A percentile compares a stretch with the other conserved stretches of the same genome.
phyloP scores from a whole-genome alignment of 352 stramenopile species.

The Pythium phragmitis region DNA sequence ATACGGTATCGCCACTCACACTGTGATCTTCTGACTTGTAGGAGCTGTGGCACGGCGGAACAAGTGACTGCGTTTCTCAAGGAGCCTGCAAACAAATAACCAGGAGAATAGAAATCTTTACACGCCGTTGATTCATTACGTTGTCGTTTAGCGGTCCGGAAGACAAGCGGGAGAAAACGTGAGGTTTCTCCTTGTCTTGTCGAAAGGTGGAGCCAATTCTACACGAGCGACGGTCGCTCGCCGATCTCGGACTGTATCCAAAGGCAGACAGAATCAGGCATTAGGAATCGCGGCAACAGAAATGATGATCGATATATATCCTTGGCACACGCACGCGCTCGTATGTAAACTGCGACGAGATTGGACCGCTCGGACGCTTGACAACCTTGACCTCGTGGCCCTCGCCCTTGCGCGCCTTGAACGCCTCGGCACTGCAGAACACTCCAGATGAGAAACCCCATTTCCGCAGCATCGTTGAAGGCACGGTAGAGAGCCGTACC shows the following conservation, averaged over 20 bases:
- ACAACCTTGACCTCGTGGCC: constrained; percentile 39
- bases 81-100: not conserved
- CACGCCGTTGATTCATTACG: constrained; percentile 23
- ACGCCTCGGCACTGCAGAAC: constrained; percentile 49
- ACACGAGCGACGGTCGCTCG: constrained; percentile 53
- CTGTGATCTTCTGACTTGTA: constrained; percentile 17
- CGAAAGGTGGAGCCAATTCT: not conserved
- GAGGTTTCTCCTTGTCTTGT: not conserved
- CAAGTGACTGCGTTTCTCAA: constrained; percentile 55
- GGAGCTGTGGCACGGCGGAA: constrained; percentile 56
- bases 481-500: constrained; percentile 31
- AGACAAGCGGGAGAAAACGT: not conserved
- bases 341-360: constrained; percentile 48
- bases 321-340: constrained; percentile 36
- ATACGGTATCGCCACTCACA: not conserved
- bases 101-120: constrained; percentile 8
- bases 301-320: not conserved
- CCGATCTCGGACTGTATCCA: constrained; percentile 46
- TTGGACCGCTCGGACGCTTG: constrained; percentile 45
- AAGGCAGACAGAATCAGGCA: not conserved
- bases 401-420: constrained; percentile 49
- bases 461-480: not conserved
- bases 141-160: not conserved
- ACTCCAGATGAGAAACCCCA: not conserved
- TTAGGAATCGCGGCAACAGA: not conserved